Percentiles rank a stretch among this genome's conserved stretches.
Conservation (phyloP, 2,329 filamentous ascomycete genomes). For the Magnaporthales sp. region DNA sequence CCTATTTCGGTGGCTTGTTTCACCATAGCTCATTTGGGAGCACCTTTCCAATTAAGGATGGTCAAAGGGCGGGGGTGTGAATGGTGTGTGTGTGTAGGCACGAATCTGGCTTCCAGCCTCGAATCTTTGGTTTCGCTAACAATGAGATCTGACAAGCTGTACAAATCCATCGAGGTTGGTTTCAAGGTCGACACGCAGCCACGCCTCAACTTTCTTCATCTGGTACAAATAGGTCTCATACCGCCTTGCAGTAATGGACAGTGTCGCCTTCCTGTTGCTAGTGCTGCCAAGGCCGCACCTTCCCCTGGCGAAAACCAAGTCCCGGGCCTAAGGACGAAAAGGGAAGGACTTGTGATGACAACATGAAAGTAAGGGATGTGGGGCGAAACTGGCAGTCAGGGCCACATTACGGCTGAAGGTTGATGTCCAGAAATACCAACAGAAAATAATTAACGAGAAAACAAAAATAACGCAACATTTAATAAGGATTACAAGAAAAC, state of each 20-base stretch:
- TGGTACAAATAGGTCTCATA: too few relatives aligned
- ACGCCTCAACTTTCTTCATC: neutral
- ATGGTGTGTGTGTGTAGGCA: too few relatives aligned
- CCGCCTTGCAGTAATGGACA: neutral
- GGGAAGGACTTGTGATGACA: neutral
- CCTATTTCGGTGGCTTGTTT: neutral
- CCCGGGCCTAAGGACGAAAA: neutral
- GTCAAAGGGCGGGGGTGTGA: neutral
- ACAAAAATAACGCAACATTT: neutral
- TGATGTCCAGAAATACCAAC: neutral
- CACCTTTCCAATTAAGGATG: neutral
- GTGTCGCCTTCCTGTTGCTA: neutral
- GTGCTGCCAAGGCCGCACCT: neutral
- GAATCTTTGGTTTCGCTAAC: neutral
- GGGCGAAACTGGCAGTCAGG: neutral
- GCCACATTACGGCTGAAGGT: neutral
- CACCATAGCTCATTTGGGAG: neutral
- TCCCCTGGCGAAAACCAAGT: neutral
- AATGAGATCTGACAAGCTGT: neutral
- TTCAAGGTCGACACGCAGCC: neutral
- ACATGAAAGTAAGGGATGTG: neutral
- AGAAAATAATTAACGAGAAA: neutral
- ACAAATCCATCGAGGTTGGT: neutral
- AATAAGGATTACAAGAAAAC: neutral
- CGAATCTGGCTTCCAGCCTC: neutral